These are phyloP conservation scores for Pholiota microspora DNA, from an alignment of 768 basidiomycete genomes.

Conservation along the genomic window DNA sequence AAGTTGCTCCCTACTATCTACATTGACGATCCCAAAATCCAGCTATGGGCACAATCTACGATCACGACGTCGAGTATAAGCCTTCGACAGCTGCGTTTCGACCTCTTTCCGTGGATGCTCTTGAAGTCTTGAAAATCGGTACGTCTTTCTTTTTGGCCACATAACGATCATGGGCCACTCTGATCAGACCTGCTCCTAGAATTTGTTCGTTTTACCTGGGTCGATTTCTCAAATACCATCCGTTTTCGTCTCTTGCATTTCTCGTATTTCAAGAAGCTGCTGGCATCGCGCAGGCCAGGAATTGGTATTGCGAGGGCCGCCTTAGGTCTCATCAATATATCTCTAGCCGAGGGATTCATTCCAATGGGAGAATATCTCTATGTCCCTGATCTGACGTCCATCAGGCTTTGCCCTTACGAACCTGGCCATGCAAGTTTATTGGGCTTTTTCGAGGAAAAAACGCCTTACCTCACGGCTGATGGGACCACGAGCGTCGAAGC, in stretches of 20 bases:
- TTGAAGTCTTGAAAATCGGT: not conserved
- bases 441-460: slow-evolving; percentile 61
- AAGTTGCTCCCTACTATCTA: no score
- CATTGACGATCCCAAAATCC: no score
- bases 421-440: slow-evolving; percentile 53
- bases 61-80: slow-evolving; percentile 1
- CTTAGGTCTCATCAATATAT: slow-evolving; percentile 47
- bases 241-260: slow-evolving; percentile 57
- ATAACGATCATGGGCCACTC: not conserved
- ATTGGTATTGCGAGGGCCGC: slow-evolving; percentile 39
- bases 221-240: slow-evolving; percentile 53
- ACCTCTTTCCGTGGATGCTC: not conserved
- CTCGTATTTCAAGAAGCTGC: slow-evolving; percentile 46
- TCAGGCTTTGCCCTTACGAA: slow-evolving; percentile 51
- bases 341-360: slow-evolving; percentile 42
- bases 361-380: slow-evolving; percentile 55
- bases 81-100: not conserved
- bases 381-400: slow-evolving; percentile 49
- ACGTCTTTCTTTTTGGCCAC: not conserved
- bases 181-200: not conserved
- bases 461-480: slow-evolving; percentile 27
- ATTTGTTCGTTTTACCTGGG: slow-evolving; percentile 60
- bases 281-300: slow-evolving; percentile 47
- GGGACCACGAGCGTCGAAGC: slow-evolving; percentile 14
- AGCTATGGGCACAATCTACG: not conserved